Evolutionary conservation across 768 basidiomycete genomes (phyloP).

Genomic region (Hebeloma cylindrosporum): DNA sequence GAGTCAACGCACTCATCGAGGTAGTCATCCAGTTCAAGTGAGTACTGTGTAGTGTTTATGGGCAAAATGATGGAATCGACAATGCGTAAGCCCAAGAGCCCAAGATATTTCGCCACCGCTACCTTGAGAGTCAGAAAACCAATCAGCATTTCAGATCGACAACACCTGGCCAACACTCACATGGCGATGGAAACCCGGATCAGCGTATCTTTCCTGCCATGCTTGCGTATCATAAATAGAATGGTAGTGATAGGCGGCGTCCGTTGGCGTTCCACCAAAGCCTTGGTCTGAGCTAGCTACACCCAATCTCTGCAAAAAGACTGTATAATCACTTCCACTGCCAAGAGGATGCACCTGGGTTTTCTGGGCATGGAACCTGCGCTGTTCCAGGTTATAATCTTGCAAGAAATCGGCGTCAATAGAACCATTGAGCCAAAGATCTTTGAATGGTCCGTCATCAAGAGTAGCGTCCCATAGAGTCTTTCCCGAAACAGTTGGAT

Average conservation of each 20-base stretch:
- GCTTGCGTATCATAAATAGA: conserved; percentile 71
- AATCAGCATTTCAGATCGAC: background rate
- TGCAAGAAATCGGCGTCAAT: conserved; percentile 44
- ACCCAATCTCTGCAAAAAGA: conserved; percentile 80
- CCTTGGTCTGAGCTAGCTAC: conserved; percentile 47
- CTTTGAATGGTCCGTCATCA: conserved; percentile 57
- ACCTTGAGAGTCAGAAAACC: conserved; percentile 36
- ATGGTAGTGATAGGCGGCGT: conserved; percentile 76
- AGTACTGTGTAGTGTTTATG: conserved; percentile 76
- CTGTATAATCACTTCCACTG: conserved; percentile 88
- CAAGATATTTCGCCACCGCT: conserved; percentile 67
- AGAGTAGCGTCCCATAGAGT: conserved; percentile 78
- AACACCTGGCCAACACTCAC: conserved; percentile 39
- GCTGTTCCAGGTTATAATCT: conserved; percentile 38
- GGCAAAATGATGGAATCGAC: conserved; percentile 67
- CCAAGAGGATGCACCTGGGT: conserved; percentile 63
- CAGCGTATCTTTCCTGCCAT: conserved; percentile 76
- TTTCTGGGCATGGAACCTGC: conserved; percentile 30
- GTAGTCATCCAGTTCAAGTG: conserved; percentile 63
- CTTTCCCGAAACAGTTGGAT: conserved; percentile 62
- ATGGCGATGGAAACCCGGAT: conserved; percentile 74
- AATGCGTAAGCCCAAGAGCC: conserved; percentile 61
- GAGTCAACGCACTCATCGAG: conserved; percentile 48
- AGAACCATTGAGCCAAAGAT: conserved; percentile 24
- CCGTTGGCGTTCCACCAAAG: conserved; percentile 42